phyloP scores from a whole-genome alignment of 2,329 filamentous ascomycete species.

The Phialophora tarda region DNA sequence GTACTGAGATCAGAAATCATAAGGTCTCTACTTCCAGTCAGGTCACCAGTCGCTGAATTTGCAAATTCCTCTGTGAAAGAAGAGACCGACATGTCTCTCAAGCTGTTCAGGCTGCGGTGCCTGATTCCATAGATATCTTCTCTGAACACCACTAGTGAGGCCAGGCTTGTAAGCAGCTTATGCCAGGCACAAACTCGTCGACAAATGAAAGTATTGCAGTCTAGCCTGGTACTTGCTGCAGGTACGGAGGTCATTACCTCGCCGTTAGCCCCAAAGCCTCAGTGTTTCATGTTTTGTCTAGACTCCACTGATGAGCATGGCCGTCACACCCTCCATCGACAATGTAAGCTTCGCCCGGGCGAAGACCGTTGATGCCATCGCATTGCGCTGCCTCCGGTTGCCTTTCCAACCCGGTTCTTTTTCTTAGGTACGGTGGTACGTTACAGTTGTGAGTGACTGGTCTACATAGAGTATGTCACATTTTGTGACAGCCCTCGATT shows the following conservation, averaged over 20 bases:
- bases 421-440: slow-evolving; percentile 4
- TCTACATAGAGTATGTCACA: background rate
- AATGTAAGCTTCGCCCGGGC: slow-evolving; percentile 4
- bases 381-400: slow-evolving; percentile 6
- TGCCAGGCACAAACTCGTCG: slow-evolving; percentile 18
- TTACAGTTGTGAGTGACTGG: background rate
- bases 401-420: slow-evolving; percentile 14
- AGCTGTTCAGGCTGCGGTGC: background rate
- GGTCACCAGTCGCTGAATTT: background rate
- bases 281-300: slow-evolving; percentile 26
- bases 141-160: background rate
- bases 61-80: background rate
- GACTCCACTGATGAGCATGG: slow-evolving; percentile 22
- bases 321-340: slow-evolving; percentile 12
- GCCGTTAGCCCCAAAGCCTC: slow-evolving; percentile 4
- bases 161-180: slow-evolving; percentile 15
- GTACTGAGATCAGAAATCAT: background rate
- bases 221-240: slow-evolving; percentile 4
- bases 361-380: slow-evolving; percentile 4
- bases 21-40: background rate
- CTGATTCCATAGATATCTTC: background rate
- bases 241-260: background rate
- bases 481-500: background rate
- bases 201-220: slow-evolving; percentile 14
- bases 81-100: background rate